Percentiles rank a stretch among this genome's conserved stretches.
These are phyloP conservation scores for Anethum foeniculum DNA, from an alignment of 140 eudicot species.

Conservation along the genomic window DNA sequence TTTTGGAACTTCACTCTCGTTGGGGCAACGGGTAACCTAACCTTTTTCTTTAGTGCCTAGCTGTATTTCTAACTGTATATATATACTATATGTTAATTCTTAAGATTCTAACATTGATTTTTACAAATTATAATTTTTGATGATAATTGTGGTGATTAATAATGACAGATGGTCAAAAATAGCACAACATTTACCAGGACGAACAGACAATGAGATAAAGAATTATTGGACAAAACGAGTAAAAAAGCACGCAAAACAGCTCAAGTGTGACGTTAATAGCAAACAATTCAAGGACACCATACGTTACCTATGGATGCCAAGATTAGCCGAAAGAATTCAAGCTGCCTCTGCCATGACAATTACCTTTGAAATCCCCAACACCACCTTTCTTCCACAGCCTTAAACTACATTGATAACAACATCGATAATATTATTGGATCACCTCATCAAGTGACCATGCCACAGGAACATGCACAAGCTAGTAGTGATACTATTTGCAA, in stretches of 20 bases:
- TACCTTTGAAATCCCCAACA: not conserved
- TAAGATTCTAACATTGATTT: not conserved
- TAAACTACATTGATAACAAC: conserved; percentile 9
- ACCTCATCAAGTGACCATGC: not conserved
- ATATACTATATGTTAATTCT: not conserved
- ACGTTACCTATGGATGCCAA: conserved; percentile 96
- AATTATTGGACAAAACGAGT: conserved; percentile 88
- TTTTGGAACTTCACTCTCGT: conserved; percentile 93
- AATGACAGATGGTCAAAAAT: conserved; percentile 79
- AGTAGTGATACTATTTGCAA: not conserved
- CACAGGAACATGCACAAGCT: not conserved
- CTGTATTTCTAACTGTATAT: no score
- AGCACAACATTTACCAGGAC: conserved; percentile 81
- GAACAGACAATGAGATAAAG: conserved; percentile 90
- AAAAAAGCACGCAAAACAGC: conserved; percentile 91
- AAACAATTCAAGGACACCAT: conserved; percentile 94
- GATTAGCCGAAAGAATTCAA: conserved; percentile 58
- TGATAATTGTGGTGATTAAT: not conserved
- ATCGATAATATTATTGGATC: not conserved
- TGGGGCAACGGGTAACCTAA: conserved; percentile 81
- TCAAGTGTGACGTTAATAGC: conserved; percentile 96
- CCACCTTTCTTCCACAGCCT: conserved; percentile 6
- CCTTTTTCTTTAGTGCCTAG: not conserved
- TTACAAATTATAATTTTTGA: not conserved
- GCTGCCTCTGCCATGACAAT: conserved; percentile 35